These are phyloP conservation scores for Backusella mclennaniae DNA, from an alignment of 192 early-diverging fungal species.

Conservation along the genomic window DNA sequence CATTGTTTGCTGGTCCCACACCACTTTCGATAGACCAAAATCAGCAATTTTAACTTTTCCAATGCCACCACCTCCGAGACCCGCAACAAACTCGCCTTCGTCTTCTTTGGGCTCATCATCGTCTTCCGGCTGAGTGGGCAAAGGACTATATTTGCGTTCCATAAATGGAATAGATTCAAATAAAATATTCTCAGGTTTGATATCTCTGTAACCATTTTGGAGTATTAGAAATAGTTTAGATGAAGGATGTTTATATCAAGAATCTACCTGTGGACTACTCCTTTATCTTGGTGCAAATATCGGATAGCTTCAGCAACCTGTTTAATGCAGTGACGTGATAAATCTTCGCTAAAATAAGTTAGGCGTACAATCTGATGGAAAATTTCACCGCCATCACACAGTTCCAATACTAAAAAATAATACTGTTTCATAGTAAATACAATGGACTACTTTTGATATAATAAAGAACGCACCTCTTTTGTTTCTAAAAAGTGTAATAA, in stretches of 20 bases:
- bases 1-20: constrained; percentile 80
- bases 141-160: constrained; percentile 12
- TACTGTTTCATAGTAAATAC: constrained; percentile 30
- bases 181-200: constrained; percentile 91
- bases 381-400: constrained; percentile 83
- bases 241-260: background rate
- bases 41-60: constrained; percentile 86
- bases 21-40: constrained; percentile 87
- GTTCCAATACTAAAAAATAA: constrained; percentile 80
- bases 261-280: constrained; percentile 64
- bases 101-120: constrained; percentile 69
- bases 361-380: constrained; percentile 83
- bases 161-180: constrained; percentile 72
- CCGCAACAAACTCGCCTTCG: constrained; percentile 71
- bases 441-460: background rate
- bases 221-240: background rate
- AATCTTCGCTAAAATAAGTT: constrained; percentile 78
- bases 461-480: constrained; percentile 36
- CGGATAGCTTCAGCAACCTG: constrained; percentile 84
- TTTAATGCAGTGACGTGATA: constrained; percentile 76
- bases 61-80: constrained; percentile 80
- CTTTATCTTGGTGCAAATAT: constrained; percentile 80
- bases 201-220: constrained; percentile 61
- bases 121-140: constrained; percentile 46
- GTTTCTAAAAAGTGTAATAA: constrained; percentile 78